Evolutionary conservation across 768 basidiomycete species (phyloP).

Genomic region (Termitomyces bulborhizus): DNA sequence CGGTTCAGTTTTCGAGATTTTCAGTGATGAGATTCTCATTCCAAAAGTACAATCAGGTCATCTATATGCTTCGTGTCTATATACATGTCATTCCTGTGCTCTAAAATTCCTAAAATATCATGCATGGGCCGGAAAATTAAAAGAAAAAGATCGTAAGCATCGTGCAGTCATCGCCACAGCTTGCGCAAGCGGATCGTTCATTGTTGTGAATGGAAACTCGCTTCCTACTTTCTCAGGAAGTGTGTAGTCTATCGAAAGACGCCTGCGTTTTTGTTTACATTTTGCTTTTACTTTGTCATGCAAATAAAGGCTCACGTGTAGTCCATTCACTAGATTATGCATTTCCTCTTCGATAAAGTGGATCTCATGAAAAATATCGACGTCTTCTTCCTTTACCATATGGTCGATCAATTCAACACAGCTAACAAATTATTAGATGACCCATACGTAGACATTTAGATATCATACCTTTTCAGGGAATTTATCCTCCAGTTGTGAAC

Average conservation of each 20-base stretch:
- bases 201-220: background rate
- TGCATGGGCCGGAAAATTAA: no score
- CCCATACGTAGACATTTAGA: background rate
- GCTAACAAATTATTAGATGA: background rate
- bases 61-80: background rate
- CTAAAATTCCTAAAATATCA: background rate
- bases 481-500: background rate
- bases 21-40: background rate
- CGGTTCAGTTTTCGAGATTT: background rate
- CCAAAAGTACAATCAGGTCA: background rate
- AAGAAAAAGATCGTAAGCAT: background rate
- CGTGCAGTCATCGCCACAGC: background rate
- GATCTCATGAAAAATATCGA: background rate
- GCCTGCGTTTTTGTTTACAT: background rate
- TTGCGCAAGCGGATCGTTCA: background rate
- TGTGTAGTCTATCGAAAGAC: background rate
- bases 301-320: background rate
- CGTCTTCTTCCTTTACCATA: background rate
- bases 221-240: background rate
- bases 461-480: background rate
- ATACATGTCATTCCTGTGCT: background rate
- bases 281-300: background rate
- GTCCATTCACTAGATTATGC: background rate
- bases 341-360: background rate
- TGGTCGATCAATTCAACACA: background rate